Evolutionary conservation across 2,329 filamentous ascomycete species (phyloP).

Genomic region (Neodidymelliopsis sp.): DNA sequence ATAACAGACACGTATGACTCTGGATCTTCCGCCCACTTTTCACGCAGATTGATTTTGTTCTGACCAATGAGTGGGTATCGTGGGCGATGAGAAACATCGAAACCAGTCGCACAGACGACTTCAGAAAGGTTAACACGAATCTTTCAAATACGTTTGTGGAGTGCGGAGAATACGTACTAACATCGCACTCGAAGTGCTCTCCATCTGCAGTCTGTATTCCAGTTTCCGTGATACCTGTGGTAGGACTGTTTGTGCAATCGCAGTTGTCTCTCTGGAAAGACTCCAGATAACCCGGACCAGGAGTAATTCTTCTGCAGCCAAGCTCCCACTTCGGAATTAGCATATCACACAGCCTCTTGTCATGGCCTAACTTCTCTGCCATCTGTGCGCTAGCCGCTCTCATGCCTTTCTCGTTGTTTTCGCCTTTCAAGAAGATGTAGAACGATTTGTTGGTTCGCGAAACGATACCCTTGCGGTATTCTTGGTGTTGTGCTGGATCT

Average conservation of each 20-base stretch:
- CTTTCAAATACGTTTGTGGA: too few relatives aligned
- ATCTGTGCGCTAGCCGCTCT: constrained; percentile 25
- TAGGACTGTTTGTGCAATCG: constrained; percentile 56
- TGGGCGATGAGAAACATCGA: constrained; percentile 53
- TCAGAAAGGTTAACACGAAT: background rate
- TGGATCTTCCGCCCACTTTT: constrained; percentile 50
- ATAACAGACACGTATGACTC: constrained; percentile 51
- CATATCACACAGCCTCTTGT: constrained; percentile 25
- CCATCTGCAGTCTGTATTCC: constrained; percentile 54
- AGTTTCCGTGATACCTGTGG: constrained; percentile 53
- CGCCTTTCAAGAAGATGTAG: constrained; percentile 29
- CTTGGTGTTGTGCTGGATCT: constrained; percentile 23
- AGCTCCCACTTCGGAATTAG: constrained; percentile 36
- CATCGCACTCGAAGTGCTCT: constrained; percentile 49
- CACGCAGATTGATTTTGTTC: constrained; percentile 47
- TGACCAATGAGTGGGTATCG: constrained; percentile 52
- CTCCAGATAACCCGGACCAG: constrained; percentile 58
- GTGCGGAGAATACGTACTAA: constrained; percentile 34
- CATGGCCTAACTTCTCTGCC: constrained; percentile 26
- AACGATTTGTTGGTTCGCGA: constrained; percentile 31
- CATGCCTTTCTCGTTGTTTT: constrained; percentile 29
- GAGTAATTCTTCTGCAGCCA: constrained; percentile 50
- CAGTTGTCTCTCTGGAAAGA: constrained; percentile 57
- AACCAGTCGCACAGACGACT: constrained; percentile 49
- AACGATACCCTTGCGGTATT: constrained; percentile 29